Evolutionary conservation across 805 yeast species (phyloP).

Genomic region (Wickerhamia fluorescens): DNA sequence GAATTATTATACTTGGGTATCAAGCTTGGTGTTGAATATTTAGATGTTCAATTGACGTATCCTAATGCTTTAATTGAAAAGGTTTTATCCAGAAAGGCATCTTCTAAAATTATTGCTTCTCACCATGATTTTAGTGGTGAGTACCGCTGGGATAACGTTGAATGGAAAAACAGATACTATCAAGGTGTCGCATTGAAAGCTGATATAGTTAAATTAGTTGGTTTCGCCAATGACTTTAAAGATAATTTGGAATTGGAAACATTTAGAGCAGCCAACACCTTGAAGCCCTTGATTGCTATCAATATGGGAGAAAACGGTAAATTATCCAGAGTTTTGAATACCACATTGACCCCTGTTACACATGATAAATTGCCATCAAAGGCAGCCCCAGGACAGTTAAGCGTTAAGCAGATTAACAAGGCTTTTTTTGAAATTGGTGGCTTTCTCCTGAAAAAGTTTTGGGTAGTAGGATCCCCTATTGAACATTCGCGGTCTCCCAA

Average conservation of each 20-base stretch:
- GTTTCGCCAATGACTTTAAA: constrained; percentile 53
- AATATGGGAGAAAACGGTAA: constrained; percentile 76
- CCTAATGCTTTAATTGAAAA: constrained; percentile 49
- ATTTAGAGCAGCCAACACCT: constrained; percentile 52
- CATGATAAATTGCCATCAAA: constrained; percentile 57
- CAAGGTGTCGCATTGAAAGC: constrained; percentile 59
- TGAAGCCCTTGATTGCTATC: constrained; percentile 69
- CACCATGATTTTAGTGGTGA: constrained; percentile 67
- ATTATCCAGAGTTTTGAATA: constrained; percentile 71
- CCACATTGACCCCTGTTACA: constrained; percentile 76
- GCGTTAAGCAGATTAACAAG: constrained; percentile 57
- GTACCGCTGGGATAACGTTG: constrained; percentile 58
- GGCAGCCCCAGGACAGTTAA: constrained; percentile 78
- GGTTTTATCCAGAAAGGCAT: constrained; percentile 46
- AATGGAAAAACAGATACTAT: constrained; percentile 68
- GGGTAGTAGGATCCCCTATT: constrained; percentile 76
- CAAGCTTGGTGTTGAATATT: constrained; percentile 70
- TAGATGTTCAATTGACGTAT: constrained; percentile 72
- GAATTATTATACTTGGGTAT: constrained; percentile 54
- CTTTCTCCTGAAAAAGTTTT: constrained; percentile 50
- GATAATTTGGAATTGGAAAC: constrained; percentile 70
- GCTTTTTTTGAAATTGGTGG: constrained; percentile 56
- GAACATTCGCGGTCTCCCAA: constrained; percentile 85
- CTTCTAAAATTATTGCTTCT: constrained; percentile 73
- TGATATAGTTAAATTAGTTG: constrained; percentile 80